phyloP scores from a whole-genome alignment of 2,329 filamentous ascomycete species.

The Fusarium sp. region DNA sequence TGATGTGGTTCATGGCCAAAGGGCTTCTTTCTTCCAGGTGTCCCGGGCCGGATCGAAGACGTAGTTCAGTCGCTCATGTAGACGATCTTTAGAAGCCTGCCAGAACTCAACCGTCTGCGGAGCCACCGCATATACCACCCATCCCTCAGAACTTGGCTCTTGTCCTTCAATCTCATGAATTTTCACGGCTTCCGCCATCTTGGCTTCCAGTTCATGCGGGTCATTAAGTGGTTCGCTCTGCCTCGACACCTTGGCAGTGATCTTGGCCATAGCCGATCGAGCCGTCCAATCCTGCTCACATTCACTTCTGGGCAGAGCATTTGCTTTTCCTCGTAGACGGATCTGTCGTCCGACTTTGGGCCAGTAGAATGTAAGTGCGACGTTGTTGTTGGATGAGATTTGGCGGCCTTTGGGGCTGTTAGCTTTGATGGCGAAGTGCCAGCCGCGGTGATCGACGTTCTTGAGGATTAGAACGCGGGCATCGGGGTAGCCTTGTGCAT shows the following conservation, averaged over 20 bases:
- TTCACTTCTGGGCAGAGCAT: background rate
- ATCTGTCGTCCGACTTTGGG: conserved; percentile 1
- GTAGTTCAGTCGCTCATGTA: conserved; percentile 4
- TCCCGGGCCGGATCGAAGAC: background rate
- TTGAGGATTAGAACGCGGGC: conserved; percentile 3
- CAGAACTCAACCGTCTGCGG: conserved; percentile 3
- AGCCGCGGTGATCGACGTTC: conserved; percentile 4
- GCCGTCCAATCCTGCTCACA: conserved; percentile 3
- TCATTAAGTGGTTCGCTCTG: conserved; percentile 7
- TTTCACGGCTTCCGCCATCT: background rate
- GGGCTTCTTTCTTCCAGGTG: background rate
- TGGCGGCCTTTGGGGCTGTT: conserved; percentile 6
- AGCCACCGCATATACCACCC: conserved; percentile 6
- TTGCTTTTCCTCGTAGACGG: background rate
- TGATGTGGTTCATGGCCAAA: background rate
- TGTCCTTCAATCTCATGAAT: background rate
- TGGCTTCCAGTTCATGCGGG: background rate
- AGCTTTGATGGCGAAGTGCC: conserved; percentile 12
- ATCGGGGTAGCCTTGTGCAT: background rate
- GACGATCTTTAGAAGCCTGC: conserved; percentile 10
- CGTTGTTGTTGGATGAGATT: background rate
- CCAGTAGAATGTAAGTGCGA: conserved; percentile 17
- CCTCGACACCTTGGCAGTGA: conserved; percentile 5
- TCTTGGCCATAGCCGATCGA: background rate
- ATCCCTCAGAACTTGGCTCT: background rate